Percentiles rank a stretch among this genome's conserved stretches.
These are phyloP conservation scores for Trypethelium eluteriae DNA, from an alignment of 495 filamentous ascomycete species.

Conservation along the genomic window DNA sequence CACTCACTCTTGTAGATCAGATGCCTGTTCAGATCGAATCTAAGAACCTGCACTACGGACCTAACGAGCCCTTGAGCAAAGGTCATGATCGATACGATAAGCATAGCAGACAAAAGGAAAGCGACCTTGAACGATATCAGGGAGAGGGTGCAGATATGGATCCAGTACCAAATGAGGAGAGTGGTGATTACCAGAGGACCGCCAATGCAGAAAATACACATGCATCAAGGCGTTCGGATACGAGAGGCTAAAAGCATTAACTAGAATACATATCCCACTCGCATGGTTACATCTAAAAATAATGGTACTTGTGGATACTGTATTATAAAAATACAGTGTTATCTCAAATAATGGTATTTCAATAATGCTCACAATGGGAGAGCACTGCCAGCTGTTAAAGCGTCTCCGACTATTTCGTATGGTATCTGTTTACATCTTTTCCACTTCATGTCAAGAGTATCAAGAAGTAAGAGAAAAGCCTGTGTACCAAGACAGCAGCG, in stretches of 20 bases:
- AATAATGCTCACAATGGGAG: no score
- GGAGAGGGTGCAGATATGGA: conserved; percentile 19
- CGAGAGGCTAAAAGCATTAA: not conserved
- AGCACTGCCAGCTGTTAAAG: no score
- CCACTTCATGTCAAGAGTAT: no score
- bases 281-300: no score
- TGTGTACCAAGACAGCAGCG: no score
- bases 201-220: not conserved
- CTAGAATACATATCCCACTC: no score
- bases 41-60: conserved; percentile 39
- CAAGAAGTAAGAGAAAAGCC: no score
- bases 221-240: not conserved
- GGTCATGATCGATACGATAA: conserved; percentile 39
- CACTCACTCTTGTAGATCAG: not conserved
- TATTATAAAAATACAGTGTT: no score
- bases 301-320: no score
- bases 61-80: conserved; percentile 35
- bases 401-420: no score
- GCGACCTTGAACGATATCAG: conserved; percentile 37
- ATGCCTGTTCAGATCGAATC: conserved; percentile 37
- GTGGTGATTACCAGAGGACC: conserved; percentile 7
- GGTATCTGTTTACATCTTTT: no score
- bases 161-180: conserved; percentile 23
- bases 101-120: conserved; percentile 38
- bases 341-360: no score